phyloP scores from a whole-genome alignment of 495 filamentous ascomycete species.

The Penicillium ochrochloron region DNA sequence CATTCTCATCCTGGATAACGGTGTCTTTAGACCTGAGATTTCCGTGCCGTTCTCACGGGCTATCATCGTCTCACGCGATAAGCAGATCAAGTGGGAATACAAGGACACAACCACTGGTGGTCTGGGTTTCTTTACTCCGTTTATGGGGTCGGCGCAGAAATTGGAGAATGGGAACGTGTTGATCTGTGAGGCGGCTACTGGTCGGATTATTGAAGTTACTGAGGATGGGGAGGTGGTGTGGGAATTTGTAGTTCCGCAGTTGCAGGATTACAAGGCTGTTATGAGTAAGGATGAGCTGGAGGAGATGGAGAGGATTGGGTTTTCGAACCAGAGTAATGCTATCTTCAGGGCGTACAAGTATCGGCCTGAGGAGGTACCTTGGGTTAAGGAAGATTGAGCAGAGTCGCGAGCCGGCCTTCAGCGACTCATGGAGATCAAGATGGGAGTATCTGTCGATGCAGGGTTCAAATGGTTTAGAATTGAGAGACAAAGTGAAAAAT shows the following conservation, averaged over 20 bases:
- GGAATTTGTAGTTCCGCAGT: constrained; percentile 32
- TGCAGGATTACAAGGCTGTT: constrained; percentile 24
- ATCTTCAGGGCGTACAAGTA: constrained; percentile 34
- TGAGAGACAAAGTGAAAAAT: neutral
- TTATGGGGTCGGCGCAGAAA: constrained; percentile 54
- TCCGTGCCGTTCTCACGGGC: constrained; percentile 48
- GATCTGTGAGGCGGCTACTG: constrained; percentile 50
- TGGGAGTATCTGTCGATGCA: neutral
- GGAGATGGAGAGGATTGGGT: constrained; percentile 29
- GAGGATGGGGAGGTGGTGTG: constrained; percentile 37
- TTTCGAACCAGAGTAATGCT: constrained; percentile 30
- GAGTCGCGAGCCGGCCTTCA: neutral
- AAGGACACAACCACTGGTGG: constrained; percentile 43
- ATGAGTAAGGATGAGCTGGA: constrained; percentile 18
- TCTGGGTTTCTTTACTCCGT: constrained; percentile 52
- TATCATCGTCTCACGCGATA: constrained; percentile 39
- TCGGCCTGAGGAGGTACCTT: constrained; percentile 24
- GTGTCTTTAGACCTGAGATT: constrained; percentile 44
- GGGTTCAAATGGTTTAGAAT: neutral
- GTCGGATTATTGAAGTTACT: constrained; percentile 57
- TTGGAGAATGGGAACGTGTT: constrained; percentile 47
- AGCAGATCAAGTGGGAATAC: constrained; percentile 52
- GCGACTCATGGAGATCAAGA: neutral
- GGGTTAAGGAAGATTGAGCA: constrained; percentile 29
- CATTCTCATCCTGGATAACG: constrained; percentile 55